These are phyloP conservation scores for Cydonia oblonga DNA, from an alignment of 331 rosid genomes.

Conservation along the genomic window DNA sequence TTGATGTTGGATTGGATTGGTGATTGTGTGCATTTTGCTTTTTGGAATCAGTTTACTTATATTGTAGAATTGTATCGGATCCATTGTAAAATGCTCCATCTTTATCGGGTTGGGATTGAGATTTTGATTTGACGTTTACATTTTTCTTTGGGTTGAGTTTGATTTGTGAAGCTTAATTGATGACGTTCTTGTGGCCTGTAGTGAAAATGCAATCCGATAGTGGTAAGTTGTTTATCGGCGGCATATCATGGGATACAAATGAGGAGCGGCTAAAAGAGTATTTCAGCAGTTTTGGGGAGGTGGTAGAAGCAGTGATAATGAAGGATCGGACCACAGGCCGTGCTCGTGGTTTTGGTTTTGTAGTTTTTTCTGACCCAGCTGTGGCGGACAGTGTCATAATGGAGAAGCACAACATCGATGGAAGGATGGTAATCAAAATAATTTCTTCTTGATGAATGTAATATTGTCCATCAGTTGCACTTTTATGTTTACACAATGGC, in stretches of 20 bases:
- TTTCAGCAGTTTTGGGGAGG: constrained; percentile 69
- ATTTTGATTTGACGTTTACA: neutral
- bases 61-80: neutral
- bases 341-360: constrained; percentile 85
- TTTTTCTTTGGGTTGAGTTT: neutral
- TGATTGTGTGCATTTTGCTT: neutral
- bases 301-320: constrained; percentile 88
- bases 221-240: constrained; percentile 81
- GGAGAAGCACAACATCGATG: constrained; percentile 85
- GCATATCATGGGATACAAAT: constrained; percentile 91
- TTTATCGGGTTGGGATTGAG: neutral
- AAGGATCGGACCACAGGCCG: constrained; percentile 94
- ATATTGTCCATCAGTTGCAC: too few relatives aligned
- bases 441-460: neutral
- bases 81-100: neutral
- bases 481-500: too few relatives aligned
- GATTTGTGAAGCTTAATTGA: constrained; percentile 13
- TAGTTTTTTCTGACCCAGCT: constrained; percentile 66
- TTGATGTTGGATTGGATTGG: neutral
- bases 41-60: neutral
- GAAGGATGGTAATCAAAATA: constrained; percentile 57
- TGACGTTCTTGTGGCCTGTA: constrained; percentile 21
- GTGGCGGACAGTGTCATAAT: constrained; percentile 59
- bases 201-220: constrained; percentile 82
- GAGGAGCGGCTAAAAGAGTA: constrained; percentile 86